These are phyloP conservation scores for Elsinoe perseae DNA, from an alignment of 2,329 filamentous ascomycete species.

Conservation along the genomic window DNA sequence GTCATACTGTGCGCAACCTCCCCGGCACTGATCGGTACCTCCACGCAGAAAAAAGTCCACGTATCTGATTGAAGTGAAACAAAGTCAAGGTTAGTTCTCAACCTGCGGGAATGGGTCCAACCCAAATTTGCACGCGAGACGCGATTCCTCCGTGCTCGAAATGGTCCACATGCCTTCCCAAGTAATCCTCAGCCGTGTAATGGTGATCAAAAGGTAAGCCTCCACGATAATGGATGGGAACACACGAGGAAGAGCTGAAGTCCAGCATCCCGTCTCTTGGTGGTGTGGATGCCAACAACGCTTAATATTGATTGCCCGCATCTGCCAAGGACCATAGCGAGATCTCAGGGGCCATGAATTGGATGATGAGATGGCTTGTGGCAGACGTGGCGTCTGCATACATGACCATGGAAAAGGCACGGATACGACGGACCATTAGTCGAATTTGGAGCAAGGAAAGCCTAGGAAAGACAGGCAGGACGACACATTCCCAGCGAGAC, in stretches of 20 bases:
- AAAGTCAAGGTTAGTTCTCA: neutral
- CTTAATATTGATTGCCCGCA: neutral
- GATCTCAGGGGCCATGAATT: neutral
- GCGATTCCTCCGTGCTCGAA: conserved; percentile 3
- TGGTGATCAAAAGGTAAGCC: neutral
- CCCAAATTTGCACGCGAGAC: conserved; percentile 7
- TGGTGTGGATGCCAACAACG: neutral
- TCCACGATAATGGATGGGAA: neutral
- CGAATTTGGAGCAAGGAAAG: neutral
- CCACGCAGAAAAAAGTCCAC: neutral
- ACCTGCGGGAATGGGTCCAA: conserved; percentile 5
- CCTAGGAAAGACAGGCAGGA: neutral
- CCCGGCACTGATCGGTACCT: neutral
- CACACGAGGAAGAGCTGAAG: neutral
- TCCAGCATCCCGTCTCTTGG: neutral
- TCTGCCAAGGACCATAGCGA: neutral
- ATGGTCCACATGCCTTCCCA: neutral
- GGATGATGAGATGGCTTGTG: neutral
- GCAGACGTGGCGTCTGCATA: neutral
- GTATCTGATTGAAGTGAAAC: neutral
- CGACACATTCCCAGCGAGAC: neutral
- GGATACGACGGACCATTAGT: neutral
- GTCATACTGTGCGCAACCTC: neutral
- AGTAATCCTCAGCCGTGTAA: neutral
- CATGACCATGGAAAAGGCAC: neutral